Conservation (phyloP, 306 rosid genomes). For the Senna tora region DNA sequence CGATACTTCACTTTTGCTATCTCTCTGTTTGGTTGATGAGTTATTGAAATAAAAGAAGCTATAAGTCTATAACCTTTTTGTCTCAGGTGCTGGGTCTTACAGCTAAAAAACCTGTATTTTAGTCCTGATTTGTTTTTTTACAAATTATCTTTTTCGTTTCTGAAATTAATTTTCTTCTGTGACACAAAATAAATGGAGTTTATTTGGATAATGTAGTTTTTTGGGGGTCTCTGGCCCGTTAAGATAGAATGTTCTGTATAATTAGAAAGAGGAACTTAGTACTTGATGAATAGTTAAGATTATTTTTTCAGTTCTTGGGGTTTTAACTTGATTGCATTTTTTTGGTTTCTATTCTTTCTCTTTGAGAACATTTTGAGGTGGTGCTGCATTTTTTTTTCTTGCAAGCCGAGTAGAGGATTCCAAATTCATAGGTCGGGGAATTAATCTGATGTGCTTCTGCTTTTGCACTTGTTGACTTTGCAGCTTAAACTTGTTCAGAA, state of each 20-base stretch:
- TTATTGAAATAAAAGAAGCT: not conserved
- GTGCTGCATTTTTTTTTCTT: not conserved
- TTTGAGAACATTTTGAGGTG: not conserved
- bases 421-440: not conserved
- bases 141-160: not conserved
- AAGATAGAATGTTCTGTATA: not conserved
- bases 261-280: not conserved
- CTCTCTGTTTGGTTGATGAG: not conserved
- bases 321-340: not conserved
- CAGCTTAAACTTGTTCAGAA: slow-evolving; percentile 65
- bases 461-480: slow-evolving; percentile 34
- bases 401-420: not conserved
- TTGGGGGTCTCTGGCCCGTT: not conserved
- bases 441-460: slow-evolving; percentile 4
- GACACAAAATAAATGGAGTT: not conserved
- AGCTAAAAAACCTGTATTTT: not conserved
- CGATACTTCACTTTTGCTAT: not conserved
- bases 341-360: not conserved
- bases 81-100: not conserved
- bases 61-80: not conserved
- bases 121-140: not conserved
- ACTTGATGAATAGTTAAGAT: not conserved
- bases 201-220: not conserved
- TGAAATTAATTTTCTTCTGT: not conserved
- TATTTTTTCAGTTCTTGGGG: not conserved